These are phyloP conservation scores for Yarrowia sp. DNA, from an alignment of 805 yeast species.

Conservation along the genomic window DNA sequence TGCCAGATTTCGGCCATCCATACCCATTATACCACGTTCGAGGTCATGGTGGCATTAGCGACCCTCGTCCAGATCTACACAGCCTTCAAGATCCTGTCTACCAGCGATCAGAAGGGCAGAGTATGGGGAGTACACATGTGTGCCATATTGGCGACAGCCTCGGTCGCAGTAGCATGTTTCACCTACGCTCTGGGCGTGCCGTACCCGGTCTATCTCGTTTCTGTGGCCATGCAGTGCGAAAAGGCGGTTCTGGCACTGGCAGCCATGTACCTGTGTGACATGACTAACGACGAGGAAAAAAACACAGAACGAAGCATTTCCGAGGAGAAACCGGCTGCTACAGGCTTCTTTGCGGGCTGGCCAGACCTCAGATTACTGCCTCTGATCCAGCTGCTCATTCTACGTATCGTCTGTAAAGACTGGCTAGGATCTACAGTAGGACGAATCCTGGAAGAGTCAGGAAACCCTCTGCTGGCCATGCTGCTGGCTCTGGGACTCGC, in stretches of 20 bases:
- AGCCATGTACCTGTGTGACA: conserved; percentile 25
- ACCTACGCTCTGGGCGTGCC: conserved; percentile 12
- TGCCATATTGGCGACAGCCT: not conserved
- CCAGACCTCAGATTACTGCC: conserved; percentile 12
- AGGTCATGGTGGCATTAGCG: conserved; percentile 13
- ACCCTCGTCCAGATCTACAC: conserved; percentile 29
- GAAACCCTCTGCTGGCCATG: conserved; percentile 17
- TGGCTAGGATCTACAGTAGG: conserved; percentile 28
- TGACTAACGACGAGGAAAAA: conserved; percentile 23
- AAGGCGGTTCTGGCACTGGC: conserved; percentile 20
- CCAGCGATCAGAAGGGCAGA: conserved; percentile 7
- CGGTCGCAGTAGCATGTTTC: not conserved
- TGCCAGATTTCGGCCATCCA: conserved; percentile 37
- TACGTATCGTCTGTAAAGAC: conserved; percentile 28
- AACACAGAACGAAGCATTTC: conserved; percentile 1
- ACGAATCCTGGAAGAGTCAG: conserved; percentile 18
- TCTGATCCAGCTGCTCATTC: conserved; percentile 11
- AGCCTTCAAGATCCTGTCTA: conserved; percentile 9
- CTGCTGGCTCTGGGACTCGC: conserved; percentile 13
- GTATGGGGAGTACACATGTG: conserved; percentile 14
- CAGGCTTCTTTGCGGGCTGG: conserved; percentile 8
- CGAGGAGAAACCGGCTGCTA: not conserved
- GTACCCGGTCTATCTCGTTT: conserved; percentile 23
- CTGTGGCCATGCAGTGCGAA: conserved; percentile 18
- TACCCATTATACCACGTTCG: conserved; percentile 21